These are phyloP conservation scores for Paraphaeosphaeria minitans DNA, from an alignment of 2,329 filamentous ascomycete species.

Conservation along the genomic window DNA sequence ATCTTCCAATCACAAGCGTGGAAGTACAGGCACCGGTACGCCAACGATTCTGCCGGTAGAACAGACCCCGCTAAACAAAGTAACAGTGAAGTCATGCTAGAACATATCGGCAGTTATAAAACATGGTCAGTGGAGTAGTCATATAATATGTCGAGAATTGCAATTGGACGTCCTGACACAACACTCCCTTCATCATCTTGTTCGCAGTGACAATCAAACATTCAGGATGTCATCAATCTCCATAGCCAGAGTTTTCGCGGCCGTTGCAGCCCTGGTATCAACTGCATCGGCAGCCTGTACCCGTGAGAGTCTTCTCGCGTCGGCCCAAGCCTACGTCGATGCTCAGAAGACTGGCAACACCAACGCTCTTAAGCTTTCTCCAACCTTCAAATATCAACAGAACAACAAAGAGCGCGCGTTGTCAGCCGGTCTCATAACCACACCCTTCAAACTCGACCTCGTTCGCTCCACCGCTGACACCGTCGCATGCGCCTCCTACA, in stretches of 20 bases:
- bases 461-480: conserved; percentile 35
- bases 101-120: neutral
- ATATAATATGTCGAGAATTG: neutral
- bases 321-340: conserved; percentile 30
- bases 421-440: conserved; percentile 24
- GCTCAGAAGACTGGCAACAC: conserved; percentile 30
- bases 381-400: conserved; percentile 36
- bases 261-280: neutral
- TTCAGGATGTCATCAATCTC: conserved; percentile 1
- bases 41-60: conserved; percentile 20
- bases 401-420: conserved; percentile 37
- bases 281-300: conserved; percentile 25
- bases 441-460: conserved; percentile 28
- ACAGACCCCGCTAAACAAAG: conserved; percentile 12
- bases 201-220: neutral
- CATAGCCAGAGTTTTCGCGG: conserved; percentile 1
- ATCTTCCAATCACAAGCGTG: conserved; percentile 28
- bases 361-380: conserved; percentile 24
- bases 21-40: conserved; percentile 15
- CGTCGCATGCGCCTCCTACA: conserved; percentile 36
- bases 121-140: neutral
- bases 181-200: neutral
- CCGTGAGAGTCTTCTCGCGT: conserved; percentile 31
- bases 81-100: conserved; percentile 1
- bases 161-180: neutral